phyloP scores from a whole-genome alignment of 1,139 yeast species.

The Protomyces inouyei region DNA sequence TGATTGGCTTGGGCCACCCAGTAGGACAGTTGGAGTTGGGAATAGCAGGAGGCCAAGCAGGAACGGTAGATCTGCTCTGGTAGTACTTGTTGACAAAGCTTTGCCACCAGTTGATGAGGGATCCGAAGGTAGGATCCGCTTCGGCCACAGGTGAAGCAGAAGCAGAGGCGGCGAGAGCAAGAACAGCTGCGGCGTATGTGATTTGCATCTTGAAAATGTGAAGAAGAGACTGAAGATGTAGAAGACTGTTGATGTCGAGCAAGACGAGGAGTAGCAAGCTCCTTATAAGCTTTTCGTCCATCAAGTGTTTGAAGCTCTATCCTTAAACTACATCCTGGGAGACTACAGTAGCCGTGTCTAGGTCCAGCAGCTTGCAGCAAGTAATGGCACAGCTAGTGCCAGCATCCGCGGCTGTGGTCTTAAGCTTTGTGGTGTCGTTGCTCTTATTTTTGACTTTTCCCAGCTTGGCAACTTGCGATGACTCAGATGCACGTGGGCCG shows the following conservation, averaged over 20 bases:
- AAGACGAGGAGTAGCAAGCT: background rate
- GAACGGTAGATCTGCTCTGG: background rate
- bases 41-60: background rate
- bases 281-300: background rate
- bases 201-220: background rate
- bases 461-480: no score
- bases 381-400: no score
- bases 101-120: background rate
- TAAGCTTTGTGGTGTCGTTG: no score
- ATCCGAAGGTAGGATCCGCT: background rate
- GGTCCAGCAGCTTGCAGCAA: no score
- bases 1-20: background rate
- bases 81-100: background rate
- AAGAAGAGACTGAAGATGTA: background rate
- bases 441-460: no score
- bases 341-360: no score
- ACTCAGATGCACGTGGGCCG: no score
- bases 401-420: no score
- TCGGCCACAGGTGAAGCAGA: background rate
- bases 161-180: background rate
- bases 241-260: background rate
- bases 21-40: background rate
- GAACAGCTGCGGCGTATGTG: background rate
- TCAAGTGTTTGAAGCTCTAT: background rate
- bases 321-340: no score